phyloP scores from a whole-genome alignment of 305 asterid genomes.

The Fraxinus xanthoxyloides region DNA sequence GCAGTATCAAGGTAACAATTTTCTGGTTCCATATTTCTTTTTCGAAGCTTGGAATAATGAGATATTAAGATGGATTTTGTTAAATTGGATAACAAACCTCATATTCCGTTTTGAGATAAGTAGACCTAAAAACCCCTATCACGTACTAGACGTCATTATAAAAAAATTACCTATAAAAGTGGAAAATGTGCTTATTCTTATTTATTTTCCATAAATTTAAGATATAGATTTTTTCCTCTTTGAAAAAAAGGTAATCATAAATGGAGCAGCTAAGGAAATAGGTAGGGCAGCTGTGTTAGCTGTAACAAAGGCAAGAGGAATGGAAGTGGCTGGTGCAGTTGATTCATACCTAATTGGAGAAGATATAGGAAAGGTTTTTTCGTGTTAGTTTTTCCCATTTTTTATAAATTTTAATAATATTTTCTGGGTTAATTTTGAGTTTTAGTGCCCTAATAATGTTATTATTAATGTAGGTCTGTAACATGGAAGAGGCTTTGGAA shows the following conservation, averaged over 20 bases:
- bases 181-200: background rate
- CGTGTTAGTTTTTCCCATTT: too few species aligned
- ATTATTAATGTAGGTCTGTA: constrained; percentile 52
- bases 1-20: constrained; percentile 50
- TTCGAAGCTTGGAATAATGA: background rate
- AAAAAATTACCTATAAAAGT: background rate
- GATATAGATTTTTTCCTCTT: background rate
- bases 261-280: constrained; percentile 88
- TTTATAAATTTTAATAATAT: background rate
- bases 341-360: constrained; percentile 70
- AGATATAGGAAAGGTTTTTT: constrained; percentile 71
- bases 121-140: background rate
- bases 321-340: constrained; percentile 85
- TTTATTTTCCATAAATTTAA: background rate
- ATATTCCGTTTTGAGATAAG: background rate
- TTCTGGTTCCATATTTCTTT: background rate
- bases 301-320: constrained; percentile 78
- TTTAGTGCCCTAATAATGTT: background rate
- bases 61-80: background rate
- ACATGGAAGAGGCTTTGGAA: constrained; percentile 83
- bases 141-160: background rate
- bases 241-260: constrained; percentile 59
- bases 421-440: background rate
- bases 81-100: background rate
- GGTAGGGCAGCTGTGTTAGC: constrained; percentile 89